phyloP scores from a whole-genome alignment of 306 rosid species.

The Hylodesmum podocarpum region DNA sequence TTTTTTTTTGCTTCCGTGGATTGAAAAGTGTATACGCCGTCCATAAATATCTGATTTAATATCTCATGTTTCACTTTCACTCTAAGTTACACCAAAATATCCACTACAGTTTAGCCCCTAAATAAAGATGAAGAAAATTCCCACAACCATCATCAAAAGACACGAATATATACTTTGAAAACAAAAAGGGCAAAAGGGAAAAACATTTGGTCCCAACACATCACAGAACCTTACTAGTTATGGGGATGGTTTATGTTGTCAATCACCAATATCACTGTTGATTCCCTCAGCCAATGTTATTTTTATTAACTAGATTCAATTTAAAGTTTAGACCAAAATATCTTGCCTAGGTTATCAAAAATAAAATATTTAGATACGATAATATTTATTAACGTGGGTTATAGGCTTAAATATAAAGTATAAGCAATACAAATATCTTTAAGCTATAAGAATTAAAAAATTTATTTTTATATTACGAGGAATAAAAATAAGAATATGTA shows the following conservation, averaged over 20 bases:
- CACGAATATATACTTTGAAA: slow-evolving; percentile 15
- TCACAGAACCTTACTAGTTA: slow-evolving; percentile 14
- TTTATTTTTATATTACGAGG: no score
- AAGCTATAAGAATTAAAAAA: no score
- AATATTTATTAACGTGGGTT: no score
- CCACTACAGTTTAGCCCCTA: not conserved
- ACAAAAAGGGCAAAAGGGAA: not conserved
- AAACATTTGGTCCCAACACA: slow-evolving; percentile 9
- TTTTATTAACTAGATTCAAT: not conserved
- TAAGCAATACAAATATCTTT: no score
- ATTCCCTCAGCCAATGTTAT: not conserved
- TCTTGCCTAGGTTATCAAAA: not conserved
- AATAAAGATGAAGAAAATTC: not conserved
- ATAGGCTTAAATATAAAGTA: no score
- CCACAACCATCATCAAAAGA: not conserved
- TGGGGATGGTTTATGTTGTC: not conserved
- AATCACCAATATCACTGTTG: not conserved
- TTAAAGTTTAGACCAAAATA: slow-evolving; percentile 21
- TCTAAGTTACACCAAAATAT: not conserved
- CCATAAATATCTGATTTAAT: slow-evolving; percentile 24
- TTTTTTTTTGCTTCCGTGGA: slow-evolving; percentile 38
- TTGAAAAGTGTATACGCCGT: not conserved
- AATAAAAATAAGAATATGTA: no score
- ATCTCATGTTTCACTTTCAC: not conserved
- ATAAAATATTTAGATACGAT: no score